These are phyloP conservation scores for Solanum corneliomulleri DNA, from an alignment of 257 asterid species.

Conservation along the genomic window DNA sequence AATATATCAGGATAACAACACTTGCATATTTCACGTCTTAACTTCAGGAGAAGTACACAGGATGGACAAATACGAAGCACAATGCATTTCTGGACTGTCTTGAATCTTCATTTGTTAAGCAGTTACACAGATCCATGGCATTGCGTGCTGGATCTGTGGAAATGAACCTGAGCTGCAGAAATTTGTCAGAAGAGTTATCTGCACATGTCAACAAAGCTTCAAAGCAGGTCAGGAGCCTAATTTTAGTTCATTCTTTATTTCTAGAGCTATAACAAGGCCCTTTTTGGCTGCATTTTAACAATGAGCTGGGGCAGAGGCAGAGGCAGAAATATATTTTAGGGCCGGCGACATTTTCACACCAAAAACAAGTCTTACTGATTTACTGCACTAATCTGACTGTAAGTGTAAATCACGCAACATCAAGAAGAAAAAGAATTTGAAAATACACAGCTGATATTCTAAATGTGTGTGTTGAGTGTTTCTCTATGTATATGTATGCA, in stretches of 20 bases:
- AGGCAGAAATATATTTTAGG: not conserved
- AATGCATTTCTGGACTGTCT: conserved; percentile 44
- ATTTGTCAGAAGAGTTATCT: conserved; percentile 7
- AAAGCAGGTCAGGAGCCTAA: conserved; percentile 31
- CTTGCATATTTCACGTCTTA: not conserved
- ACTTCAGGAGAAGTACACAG: conserved; percentile 32
- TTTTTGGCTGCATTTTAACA: not conserved
- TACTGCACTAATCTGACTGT: not conserved
- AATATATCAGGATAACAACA: not conserved
- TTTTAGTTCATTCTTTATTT: not conserved
- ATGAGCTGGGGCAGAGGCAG: not conserved
- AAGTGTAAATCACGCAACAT: not conserved
- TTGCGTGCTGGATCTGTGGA: conserved; percentile 11
- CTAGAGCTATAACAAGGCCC: not conserved
- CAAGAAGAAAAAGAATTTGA: not conserved
- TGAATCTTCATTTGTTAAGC: conserved; percentile 65
- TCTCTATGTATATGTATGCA: not conserved
- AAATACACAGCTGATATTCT: not conserved
- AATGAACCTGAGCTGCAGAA: conserved; percentile 4
- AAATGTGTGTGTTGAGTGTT: not conserved
- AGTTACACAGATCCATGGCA: conserved; percentile 46
- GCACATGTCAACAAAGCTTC: conserved; percentile 11
- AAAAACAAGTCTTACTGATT: not conserved
- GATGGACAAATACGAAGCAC: conserved; percentile 78
- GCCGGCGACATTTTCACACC: not conserved